These are phyloP conservation scores for Aechmea fasciata DNA, from an alignment of 176 grass and related monocot genomes.

Conservation along the genomic window DNA sequence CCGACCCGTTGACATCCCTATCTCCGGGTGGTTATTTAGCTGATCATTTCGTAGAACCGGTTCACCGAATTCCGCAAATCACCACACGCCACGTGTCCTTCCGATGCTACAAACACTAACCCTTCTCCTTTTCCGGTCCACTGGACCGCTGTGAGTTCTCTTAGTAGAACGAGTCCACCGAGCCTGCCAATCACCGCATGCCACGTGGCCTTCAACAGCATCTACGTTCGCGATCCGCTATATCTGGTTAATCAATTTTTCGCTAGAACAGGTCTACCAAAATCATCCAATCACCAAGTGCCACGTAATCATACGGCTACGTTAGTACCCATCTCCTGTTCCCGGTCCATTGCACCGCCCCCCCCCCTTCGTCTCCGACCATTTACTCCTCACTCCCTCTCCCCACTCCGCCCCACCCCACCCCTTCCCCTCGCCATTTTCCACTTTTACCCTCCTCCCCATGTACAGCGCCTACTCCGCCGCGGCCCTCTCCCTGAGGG, in stretches of 20 bases:
- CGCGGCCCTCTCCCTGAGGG: slow-evolving; percentile 11
- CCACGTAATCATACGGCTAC: background rate
- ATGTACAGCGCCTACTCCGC: slow-evolving; percentile 16
- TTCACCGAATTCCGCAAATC: no score
- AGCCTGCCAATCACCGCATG: no score
- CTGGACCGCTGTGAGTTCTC: no score
- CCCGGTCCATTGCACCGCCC: background rate
- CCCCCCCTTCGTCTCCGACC: background rate
- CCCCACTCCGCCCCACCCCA: background rate
- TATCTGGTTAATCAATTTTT: no score
- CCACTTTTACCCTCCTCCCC: background rate
- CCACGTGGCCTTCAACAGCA: background rate
- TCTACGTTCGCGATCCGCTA: no score
- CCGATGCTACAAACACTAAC: no score
- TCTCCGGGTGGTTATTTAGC: no score
- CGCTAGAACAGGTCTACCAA: background rate
- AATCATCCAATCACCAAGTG: background rate
- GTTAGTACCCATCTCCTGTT: background rate
- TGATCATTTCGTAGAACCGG: no score
- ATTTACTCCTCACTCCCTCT: background rate
- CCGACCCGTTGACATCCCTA: no score
- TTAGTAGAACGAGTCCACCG: no score
- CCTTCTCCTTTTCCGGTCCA: no score
- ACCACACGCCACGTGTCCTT: no score
- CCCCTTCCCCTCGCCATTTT: background rate